phyloP scores from a whole-genome alignment of 1,139 yeast species.

The Kluyveromyces sp. region DNA sequence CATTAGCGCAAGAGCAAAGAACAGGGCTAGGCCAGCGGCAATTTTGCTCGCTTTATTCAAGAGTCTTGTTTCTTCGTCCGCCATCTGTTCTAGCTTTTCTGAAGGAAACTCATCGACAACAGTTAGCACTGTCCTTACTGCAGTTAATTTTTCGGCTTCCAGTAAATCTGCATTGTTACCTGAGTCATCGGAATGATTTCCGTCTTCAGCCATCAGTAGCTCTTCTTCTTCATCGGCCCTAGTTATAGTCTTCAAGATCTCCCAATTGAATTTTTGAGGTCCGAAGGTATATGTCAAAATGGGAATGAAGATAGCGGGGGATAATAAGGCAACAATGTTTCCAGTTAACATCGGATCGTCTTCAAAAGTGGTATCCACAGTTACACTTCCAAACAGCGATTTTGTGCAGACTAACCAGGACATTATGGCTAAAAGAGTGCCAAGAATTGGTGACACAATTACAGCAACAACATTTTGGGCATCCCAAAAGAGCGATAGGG shows the following conservation, averaged over 20 bases:
- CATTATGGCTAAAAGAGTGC: constrained; percentile 55
- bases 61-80: constrained; percentile 40
- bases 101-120: constrained; percentile 42
- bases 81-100: constrained; percentile 32
- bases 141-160: constrained; percentile 36
- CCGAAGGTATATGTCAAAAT: constrained; percentile 55
- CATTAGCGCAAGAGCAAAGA: constrained; percentile 53
- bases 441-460: constrained; percentile 52
- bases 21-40: constrained; percentile 49
- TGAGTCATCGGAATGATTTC: constrained; percentile 19
- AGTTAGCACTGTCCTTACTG: constrained; percentile 30
- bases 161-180: constrained; percentile 15
- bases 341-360: constrained; percentile 85
- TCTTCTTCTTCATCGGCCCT: constrained; percentile 67
- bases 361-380: constrained; percentile 59
- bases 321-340: constrained; percentile 69
- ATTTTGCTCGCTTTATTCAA: constrained; percentile 47
- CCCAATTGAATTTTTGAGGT: constrained; percentile 73
- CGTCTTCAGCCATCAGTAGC: constrained; percentile 36
- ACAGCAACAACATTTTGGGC: constrained; percentile 61
- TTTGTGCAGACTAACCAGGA: constrained; percentile 62
- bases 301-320: constrained; percentile 67
- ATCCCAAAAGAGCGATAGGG: constrained; percentile 61
- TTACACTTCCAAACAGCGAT: constrained; percentile 44
- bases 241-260: constrained; percentile 46